phyloP scores from a whole-genome alignment of 352 stramenopile genomes.

The Paralagenidium karlingii region DNA sequence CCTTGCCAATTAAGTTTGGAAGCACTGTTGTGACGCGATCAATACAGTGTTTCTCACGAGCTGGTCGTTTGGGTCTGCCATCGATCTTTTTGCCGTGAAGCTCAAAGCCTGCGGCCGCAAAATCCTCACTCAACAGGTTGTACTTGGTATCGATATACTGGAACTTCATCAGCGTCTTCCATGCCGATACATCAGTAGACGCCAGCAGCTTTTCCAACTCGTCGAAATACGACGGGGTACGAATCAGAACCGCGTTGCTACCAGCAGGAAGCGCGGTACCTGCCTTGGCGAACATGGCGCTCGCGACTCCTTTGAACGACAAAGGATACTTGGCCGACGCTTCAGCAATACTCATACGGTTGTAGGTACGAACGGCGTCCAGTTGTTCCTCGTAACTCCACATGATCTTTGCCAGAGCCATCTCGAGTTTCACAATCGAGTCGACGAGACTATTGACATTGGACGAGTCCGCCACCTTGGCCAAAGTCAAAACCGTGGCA shows the following conservation, averaged over 20 bases:
- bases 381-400: slow-evolving; percentile 80
- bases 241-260: slow-evolving; percentile 33
- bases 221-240: slow-evolving; percentile 42
- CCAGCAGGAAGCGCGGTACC: too few species aligned
- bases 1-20: slow-evolving; percentile 68
- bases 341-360: slow-evolving; percentile 61
- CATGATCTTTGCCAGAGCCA: slow-evolving; percentile 60
- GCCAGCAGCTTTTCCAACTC: slow-evolving; percentile 34
- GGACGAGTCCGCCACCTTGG: slow-evolving; percentile 16
- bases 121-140: slow-evolving; percentile 35
- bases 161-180: slow-evolving; percentile 38
- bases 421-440: slow-evolving; percentile 80
- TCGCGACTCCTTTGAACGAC: slow-evolving; percentile 29
- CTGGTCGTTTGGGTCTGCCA: slow-evolving; percentile 75
- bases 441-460: slow-evolving; percentile 18
- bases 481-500: slow-evolving; percentile 55
- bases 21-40: slow-evolving; percentile 27
- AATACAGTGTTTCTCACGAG: slow-evolving; percentile 85
- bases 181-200: slow-evolving; percentile 24
- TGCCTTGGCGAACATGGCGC: slow-evolving; percentile 13
- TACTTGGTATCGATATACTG: slow-evolving; percentile 34
- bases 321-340: slow-evolving; percentile 24
- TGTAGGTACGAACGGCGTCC: slow-evolving; percentile 85
- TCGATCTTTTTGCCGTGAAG: slow-evolving; percentile 74
- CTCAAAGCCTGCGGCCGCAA: slow-evolving; percentile 80